phyloP scores from a whole-genome alignment of 441 rosid species.

The Arabidopsis hybrid region DNA sequence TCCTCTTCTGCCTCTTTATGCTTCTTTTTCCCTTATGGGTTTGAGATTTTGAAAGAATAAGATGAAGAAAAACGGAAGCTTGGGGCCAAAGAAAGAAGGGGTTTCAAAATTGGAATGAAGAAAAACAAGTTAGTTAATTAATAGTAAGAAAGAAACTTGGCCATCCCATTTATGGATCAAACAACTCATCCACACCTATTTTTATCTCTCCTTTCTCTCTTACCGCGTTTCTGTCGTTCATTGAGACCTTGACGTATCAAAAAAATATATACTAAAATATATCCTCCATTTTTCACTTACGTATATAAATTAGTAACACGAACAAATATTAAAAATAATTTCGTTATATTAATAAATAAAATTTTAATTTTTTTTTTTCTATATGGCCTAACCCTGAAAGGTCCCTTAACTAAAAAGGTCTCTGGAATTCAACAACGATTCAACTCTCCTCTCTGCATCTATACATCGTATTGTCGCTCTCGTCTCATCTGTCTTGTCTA shows the following conservation, averaged over 20 bases:
- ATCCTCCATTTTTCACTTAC: background rate
- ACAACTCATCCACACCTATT: conserved; percentile 22
- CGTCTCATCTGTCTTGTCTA: background rate
- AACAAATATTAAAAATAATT: background rate
- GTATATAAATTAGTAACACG: background rate
- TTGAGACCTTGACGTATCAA: background rate
- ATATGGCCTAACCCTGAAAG: too few relatives aligned
- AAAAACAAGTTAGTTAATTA: conserved; percentile 6
- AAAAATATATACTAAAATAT: background rate
- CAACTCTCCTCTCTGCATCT: background rate
- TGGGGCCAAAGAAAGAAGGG: conserved; percentile 38
- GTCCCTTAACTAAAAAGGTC: background rate
- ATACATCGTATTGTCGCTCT: too few relatives aligned
- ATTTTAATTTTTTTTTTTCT: too few relatives aligned
- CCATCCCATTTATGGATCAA: conserved; percentile 25
- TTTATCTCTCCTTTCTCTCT: conserved; percentile 3
- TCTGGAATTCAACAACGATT: background rate
- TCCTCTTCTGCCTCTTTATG: conserved; percentile 36
- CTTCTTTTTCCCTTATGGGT: conserved; percentile 19
- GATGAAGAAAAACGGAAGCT: conserved; percentile 32
- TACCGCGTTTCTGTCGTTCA: conserved; percentile 5
- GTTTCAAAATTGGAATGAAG: conserved; percentile 19
- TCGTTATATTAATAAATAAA: too few relatives aligned
- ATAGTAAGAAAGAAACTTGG: background rate
- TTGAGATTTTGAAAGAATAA: conserved; percentile 23